Percentiles rank a stretch among this genome's conserved stretches.
Evolutionary conservation across 2,329 filamentous ascomycete species (phyloP).

Genomic region (Didymella arachidicola): DNA sequence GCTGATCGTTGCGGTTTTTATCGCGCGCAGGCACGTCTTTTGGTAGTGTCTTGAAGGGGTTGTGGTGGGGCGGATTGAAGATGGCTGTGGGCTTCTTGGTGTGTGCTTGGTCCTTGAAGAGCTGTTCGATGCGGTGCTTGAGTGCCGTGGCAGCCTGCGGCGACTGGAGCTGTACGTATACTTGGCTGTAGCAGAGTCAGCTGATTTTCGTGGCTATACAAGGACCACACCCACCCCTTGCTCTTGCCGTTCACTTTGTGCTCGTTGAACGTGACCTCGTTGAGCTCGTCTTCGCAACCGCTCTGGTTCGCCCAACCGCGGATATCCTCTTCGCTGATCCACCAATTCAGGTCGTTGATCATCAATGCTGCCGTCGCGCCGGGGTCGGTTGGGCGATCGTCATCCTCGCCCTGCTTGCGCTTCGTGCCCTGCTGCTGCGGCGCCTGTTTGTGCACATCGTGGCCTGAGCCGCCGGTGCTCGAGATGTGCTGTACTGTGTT

Average conservation of each 20-base stretch:
- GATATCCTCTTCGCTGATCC: conserved; percentile 89
- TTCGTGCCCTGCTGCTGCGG: conserved; percentile 66
- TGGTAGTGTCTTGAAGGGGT: conserved; percentile 89
- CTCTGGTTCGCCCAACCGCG: conserved; percentile 83
- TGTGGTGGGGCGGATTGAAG: conserved; percentile 78
- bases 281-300: conserved; percentile 82
- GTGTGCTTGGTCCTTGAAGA: conserved; percentile 64
- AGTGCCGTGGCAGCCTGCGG: conserved; percentile 84
- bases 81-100: conserved; percentile 73
- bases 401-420: conserved; percentile 64
- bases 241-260: conserved; percentile 99
- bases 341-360: conserved; percentile 93
- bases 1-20: conserved; percentile 67
- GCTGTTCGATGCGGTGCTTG: conserved; percentile 80
- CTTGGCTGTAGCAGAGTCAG: conserved; percentile 61
- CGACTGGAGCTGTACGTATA: conserved; percentile 84
- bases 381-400: conserved; percentile 64
- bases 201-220: not conserved
- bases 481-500: conserved; percentile 53
- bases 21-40: conserved; percentile 82
- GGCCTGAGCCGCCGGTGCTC: conserved; percentile 52
- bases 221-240: conserved; percentile 75
- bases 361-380: conserved; percentile 76
- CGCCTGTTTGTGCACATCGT: conserved; percentile 52
- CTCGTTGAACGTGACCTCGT: conserved; percentile 95